Conservation (phyloP, 768 basidiomycete genomes). For the Kwoniella shandongensis region DNA sequence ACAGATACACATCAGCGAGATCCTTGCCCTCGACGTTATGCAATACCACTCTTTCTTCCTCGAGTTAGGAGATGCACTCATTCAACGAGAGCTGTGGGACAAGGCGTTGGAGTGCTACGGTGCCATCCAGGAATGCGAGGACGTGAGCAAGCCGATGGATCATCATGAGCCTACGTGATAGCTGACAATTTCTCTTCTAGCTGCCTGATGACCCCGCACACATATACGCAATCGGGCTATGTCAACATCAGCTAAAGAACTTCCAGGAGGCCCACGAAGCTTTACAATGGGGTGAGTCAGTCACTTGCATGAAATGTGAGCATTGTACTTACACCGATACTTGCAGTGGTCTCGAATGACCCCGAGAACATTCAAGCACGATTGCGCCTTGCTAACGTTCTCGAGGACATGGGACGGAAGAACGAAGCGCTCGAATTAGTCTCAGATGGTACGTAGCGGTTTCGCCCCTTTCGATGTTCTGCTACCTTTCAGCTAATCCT, state of each 20-base stretch:
- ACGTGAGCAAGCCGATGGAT: slow-evolving; percentile 57
- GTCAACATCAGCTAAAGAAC: slow-evolving; percentile 74
- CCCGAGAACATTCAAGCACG: slow-evolving; percentile 77
- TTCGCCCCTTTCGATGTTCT: background rate
- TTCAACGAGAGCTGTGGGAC: slow-evolving; percentile 70
- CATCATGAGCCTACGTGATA: too few species aligned
- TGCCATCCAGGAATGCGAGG: slow-evolving; percentile 69
- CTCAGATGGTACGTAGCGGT: slow-evolving; percentile 66
- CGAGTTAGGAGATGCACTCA: slow-evolving; percentile 83
- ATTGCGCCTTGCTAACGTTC: slow-evolving; percentile 84
- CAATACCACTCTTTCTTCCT: slow-evolving; percentile 76
- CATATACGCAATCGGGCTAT: slow-evolving; percentile 68
- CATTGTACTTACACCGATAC: too few species aligned
- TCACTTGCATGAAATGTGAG: too few species aligned
- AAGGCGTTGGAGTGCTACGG: slow-evolving; percentile 81
- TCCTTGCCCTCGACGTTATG: slow-evolving; percentile 69
- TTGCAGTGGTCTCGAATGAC: slow-evolving; percentile 69
- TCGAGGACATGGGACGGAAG: slow-evolving; percentile 78
- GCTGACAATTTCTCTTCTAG: slow-evolving; percentile 53
- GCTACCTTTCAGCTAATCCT: background rate
- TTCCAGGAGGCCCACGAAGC: slow-evolving; percentile 75
- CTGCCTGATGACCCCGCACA: slow-evolving; percentile 57
- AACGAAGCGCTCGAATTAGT: slow-evolving; percentile 79
- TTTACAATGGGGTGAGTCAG: slow-evolving; percentile 71
- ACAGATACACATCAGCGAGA: slow-evolving; percentile 73